Evolutionary conservation across 306 rosid species (phyloP).

Genomic region (Acacia confusa): DNA sequence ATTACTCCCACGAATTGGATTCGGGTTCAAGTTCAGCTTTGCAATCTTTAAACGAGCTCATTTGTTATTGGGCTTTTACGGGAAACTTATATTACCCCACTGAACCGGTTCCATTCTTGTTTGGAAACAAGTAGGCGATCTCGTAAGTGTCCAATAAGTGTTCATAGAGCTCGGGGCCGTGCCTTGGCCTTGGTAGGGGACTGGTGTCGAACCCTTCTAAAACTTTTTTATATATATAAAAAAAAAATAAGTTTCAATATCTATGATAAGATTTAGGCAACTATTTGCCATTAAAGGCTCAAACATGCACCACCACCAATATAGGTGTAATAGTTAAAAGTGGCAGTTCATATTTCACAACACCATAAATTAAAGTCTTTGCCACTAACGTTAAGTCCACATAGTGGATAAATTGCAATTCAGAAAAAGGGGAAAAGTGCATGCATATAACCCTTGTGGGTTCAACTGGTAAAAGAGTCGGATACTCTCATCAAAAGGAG

Average conservation of each 20-base stretch:
- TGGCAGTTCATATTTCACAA: not conserved
- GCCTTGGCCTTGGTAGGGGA: no score
- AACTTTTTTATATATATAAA: no score
- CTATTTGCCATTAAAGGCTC: not conserved
- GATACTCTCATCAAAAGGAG: no score
- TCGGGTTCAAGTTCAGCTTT: no score
- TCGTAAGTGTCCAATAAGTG: no score
- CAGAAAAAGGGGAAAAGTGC: not conserved
- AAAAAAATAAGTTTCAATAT: no score
- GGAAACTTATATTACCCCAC: not conserved
- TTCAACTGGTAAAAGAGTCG: no score
- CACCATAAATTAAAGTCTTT: not conserved
- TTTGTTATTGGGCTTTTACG: not conserved
- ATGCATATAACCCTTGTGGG: no score
- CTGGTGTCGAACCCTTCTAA: no score
- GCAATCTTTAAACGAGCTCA: not conserved
- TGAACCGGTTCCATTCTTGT: not conserved
- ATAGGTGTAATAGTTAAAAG: not conserved
- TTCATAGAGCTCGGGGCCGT: no score
- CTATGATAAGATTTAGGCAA: no score
- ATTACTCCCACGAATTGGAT: no score
- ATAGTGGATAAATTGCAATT: not conserved
- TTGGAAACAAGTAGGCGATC: not conserved
- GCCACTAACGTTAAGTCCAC: not conserved
- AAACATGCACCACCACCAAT: not conserved